Percentiles rank a stretch among this genome's conserved stretches.
phyloP scores from a whole-genome alignment of 495 filamentous ascomycete genomes.

The Penicillium arizonense region DNA sequence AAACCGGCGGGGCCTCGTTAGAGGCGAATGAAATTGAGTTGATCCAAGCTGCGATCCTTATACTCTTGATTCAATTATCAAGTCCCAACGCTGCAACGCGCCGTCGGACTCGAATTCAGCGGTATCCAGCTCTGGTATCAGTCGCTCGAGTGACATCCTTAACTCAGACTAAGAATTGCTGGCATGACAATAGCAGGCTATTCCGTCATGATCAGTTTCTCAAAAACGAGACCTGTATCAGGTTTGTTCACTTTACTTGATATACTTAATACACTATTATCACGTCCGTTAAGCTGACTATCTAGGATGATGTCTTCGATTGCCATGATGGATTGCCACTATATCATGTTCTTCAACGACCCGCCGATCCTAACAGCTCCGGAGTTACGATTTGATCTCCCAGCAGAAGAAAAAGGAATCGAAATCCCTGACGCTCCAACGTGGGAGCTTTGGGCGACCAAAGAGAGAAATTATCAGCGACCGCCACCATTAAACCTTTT shows the following conservation, averaged over 20 bases:
- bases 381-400: constrained; percentile 17
- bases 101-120: constrained; percentile 13
- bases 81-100: constrained; percentile 7
- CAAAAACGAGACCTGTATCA: constrained; percentile 12
- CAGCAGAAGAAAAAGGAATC: constrained; percentile 14
- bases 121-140: constrained; percentile 17
- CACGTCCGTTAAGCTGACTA: too few species aligned
- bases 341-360: constrained; percentile 19
- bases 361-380: constrained; percentile 8
- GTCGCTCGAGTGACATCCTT: constrained; percentile 10
- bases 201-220: constrained; percentile 1
- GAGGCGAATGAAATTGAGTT: constrained; percentile 1
- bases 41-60: constrained; percentile 13
- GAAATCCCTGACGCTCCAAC: constrained; percentile 7
- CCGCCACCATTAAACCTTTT: constrained; percentile 7
- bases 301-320: constrained; percentile 16
- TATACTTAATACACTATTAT: too few species aligned
- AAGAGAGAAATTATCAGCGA: constrained; percentile 4
- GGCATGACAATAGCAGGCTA: constrained; percentile 1
- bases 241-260: background rate
- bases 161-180: constrained; percentile 7
- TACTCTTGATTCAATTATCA: constrained; percentile 14
- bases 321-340: constrained; percentile 15
- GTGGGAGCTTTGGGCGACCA: constrained; percentile 10
- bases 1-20: background rate